Evolutionary conservation across 129 eudicot species (phyloP), one percentile per base, ranked within the genome.

Genomic region (Chrysanthemum lavandulifolium): DNA sequence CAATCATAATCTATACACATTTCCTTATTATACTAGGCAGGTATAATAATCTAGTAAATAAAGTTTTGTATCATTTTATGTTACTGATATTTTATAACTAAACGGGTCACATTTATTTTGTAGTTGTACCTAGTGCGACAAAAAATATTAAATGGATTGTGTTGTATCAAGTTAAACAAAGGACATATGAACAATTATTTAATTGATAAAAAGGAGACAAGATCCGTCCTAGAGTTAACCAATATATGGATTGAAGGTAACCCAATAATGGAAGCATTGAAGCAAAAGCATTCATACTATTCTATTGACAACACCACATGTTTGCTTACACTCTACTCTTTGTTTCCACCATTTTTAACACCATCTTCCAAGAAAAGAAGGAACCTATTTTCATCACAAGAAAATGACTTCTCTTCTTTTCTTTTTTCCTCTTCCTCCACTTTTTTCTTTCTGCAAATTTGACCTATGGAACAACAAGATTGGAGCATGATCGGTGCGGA

Each of bases 321-420:
- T 77, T 83, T 68, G 75, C 82, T 74, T 56, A 43, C 79, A 76
- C 58, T 43, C 74, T 68, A 61, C 79, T 72, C 69, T 83, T 85
- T 88, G 97, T 91, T 88, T 91, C 90, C 83, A 85, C 77, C 76
- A 62, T 84, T 80, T 74, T 79, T 76, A 75, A 77, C 64, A 75
- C 78, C 82, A 84, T 84, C 78, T 79, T 71, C 86, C 82, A 78
- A 67, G 76, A 81, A 78, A 67, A 80, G 77, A 86, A 88, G 78
- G 78, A 82, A 82, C 82, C 59, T 61, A 48, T 71, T 81, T 82
- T 72, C 81, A 80, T 83, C 54, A 51, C 59, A 84, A 77, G 79
- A 66, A 61, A 86, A 84, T 88, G 79, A 79, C 43, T 78, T 77
- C 45, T 48, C 51, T 31, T 79, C 57, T 29, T 69, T 23, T 67